Base-by-base conservation (phyloP, 139 green algal species). In the Axilococcus clingmanii region DNA sequence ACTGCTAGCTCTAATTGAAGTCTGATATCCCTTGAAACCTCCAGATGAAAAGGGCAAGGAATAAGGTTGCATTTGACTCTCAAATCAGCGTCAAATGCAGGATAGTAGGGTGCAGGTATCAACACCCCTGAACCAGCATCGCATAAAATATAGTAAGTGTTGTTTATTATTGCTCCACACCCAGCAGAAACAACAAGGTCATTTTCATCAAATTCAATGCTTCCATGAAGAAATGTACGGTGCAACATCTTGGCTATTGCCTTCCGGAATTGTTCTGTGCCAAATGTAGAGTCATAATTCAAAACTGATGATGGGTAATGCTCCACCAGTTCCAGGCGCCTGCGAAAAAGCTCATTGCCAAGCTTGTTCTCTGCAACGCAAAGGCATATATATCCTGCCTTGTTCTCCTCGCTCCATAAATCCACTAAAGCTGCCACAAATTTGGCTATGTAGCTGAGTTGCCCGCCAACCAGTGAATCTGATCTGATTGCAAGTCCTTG, bases 61-160 rank as follows among this genome's bases (percentile, higher is more conserved):
- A 52, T 14, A 19, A 72, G 46, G n/a, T 40, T 33, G 63, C 63
- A 57, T 32, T 65, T 72, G 16, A 65, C 66, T 66, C 82, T 59
- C 7, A 90, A 46, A 65, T 91, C 82, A 49, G 80, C 81, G 63
- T 86, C 69, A 59, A 91, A 91, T 14, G 81, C 78, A 4, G 82
- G 81, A 59, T 91, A 91, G 66, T 85, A 89, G 7, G 82, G 82
- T 24, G 71, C 66, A 2, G 78, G 81, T 23, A 91, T 81, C 14
- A 87, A 66, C 23, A 87, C 69, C 9, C 47, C 63, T 9, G 80
- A 55, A 4, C 63, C 65, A 15, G 37, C 42, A 7, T 73, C 52
- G 22, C 52, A 44, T 4, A 86, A 51, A 25, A 27, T 50, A 38
- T 65, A 80, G 40, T 81, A 72, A 22, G 83, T 51, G 38, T 78